Conservation (phyloP, 2,329 filamentous ascomycete species). For the Penicillium verrucosum region DNA sequence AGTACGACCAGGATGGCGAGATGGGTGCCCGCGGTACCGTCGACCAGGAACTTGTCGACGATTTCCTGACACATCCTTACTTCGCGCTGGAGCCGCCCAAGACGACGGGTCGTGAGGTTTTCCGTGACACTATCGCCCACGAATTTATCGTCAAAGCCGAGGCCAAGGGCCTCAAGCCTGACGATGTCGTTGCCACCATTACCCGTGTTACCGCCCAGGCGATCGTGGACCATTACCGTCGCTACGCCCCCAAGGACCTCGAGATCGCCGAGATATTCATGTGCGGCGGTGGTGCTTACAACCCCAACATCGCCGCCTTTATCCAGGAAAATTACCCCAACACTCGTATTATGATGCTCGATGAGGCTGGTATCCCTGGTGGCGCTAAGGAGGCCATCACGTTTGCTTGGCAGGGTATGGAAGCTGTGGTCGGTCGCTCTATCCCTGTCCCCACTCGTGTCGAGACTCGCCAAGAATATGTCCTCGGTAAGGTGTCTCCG, state of each 20-base stretch:
- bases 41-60: slow-evolving; percentile 52
- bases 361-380: slow-evolving; percentile 56
- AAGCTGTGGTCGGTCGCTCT: slow-evolving; percentile 54
- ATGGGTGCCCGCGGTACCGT: slow-evolving; percentile 51
- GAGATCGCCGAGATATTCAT: slow-evolving; percentile 58
- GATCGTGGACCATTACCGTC: slow-evolving; percentile 45
- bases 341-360: slow-evolving; percentile 53
- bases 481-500: slow-evolving; percentile 55
- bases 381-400: slow-evolving; percentile 60
- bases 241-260: slow-evolving; percentile 47
- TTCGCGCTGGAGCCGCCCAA: slow-evolving; percentile 53
- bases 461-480: slow-evolving; percentile 51
- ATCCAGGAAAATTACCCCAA: slow-evolving; percentile 51
- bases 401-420: slow-evolving; percentile 61
- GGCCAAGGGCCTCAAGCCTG: slow-evolving; percentile 44
- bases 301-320: slow-evolving; percentile 56
- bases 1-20: slow-evolving; percentile 53
- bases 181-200: slow-evolving; percentile 57
- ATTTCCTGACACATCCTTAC: slow-evolving; percentile 52
- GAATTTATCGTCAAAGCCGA: slow-evolving; percentile 51
- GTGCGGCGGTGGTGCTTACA: slow-evolving; percentile 58
- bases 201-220: slow-evolving; percentile 59
- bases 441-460: slow-evolving; percentile 56
- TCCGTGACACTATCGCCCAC: slow-evolving; percentile 55
- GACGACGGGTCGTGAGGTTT: slow-evolving; percentile 59